Conservation (phyloP, 2,329 filamentous ascomycete species). For the Alternaria panax region DNA sequence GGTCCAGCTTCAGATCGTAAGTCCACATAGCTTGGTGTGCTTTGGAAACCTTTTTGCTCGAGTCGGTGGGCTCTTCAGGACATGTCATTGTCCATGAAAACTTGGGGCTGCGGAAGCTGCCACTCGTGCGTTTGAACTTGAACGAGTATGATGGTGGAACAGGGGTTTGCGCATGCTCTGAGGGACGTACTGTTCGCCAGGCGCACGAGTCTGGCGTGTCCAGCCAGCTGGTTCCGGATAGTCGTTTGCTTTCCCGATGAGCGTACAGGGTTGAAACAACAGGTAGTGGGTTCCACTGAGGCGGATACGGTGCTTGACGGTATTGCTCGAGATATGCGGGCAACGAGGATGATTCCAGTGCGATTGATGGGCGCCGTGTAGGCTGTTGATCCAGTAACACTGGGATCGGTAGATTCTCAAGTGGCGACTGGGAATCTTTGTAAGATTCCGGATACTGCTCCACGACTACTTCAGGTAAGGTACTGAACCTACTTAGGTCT, state of each 20-base stretch:
- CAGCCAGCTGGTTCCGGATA: conserved; percentile 33
- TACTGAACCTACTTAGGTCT: conserved; percentile 12
- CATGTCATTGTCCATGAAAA: conserved; percentile 40
- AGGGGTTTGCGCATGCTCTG: conserved; percentile 21
- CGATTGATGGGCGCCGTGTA: conserved; percentile 3
- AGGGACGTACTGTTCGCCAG: conserved; percentile 33
- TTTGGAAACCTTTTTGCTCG: conserved; percentile 5
- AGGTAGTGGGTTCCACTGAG: conserved; percentile 39
- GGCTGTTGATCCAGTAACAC: conserved; percentile 12
- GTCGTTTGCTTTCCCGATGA: conserved; percentile 11
- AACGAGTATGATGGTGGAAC: conserved; percentile 30
- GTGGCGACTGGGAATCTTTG: conserved; percentile 10
- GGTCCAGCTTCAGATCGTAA: conserved; percentile 39
- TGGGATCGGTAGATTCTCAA: conserved; percentile 20
- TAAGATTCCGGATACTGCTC: conserved; percentile 2
- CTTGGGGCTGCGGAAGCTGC: conserved; percentile 35
- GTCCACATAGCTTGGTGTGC: conserved; percentile 26
- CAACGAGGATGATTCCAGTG: conserved; percentile 21
- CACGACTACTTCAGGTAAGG: conserved; percentile 25
- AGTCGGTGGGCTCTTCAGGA: not conserved
- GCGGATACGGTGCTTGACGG: conserved; percentile 41
- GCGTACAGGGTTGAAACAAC: conserved; percentile 34
- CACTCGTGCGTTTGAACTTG: conserved; percentile 34
- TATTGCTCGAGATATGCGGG: conserved; percentile 39
- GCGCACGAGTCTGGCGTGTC: conserved; percentile 29